These are phyloP conservation scores for Colletotrichum sojae DNA, from an alignment of 2,329 filamentous ascomycete genomes.

Conservation along the genomic window DNA sequence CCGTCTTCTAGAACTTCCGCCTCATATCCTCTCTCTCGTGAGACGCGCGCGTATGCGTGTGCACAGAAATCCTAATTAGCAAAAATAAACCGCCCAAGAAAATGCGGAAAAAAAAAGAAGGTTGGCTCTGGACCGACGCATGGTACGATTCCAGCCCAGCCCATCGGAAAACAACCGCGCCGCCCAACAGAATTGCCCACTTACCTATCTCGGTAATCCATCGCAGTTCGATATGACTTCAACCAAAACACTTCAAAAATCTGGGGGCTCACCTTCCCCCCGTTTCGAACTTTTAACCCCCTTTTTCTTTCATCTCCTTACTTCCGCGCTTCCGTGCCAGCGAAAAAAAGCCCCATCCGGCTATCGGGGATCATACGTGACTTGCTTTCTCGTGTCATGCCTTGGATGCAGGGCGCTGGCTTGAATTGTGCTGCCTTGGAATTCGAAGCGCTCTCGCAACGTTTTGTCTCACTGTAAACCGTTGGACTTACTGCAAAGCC, in stretches of 20 bases:
- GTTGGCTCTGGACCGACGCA: no score
- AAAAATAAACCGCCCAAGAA: no score
- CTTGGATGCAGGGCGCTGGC: slow-evolving; percentile 27
- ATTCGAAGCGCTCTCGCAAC: background rate
- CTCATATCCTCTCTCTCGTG: background rate
- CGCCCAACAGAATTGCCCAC: background rate
- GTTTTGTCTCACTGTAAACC: background rate
- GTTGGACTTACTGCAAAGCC: no score
- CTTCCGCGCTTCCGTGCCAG: background rate
- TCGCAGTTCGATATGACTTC: background rate
- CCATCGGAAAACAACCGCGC: no score
- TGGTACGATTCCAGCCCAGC: no score
- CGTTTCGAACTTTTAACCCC: background rate
- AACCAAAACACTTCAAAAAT: background rate
- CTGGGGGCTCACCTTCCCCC: background rate
- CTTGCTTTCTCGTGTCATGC: slow-evolving; percentile 19
- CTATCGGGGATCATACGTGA: background rate
- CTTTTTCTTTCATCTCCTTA: background rate
- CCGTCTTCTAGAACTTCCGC: slow-evolving; percentile 8
- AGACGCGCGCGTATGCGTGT: background rate
- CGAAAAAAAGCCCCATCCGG: background rate
- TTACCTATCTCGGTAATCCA: slow-evolving; percentile 1
- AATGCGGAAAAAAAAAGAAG: no score
- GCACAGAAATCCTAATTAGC: no score
- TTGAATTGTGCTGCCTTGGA: no score